Evolutionary conservation across 2,329 filamentous ascomycete genomes (phyloP), one percentile per base, ranked within the genome.

Genomic region (Paraphoma sp.): DNA sequence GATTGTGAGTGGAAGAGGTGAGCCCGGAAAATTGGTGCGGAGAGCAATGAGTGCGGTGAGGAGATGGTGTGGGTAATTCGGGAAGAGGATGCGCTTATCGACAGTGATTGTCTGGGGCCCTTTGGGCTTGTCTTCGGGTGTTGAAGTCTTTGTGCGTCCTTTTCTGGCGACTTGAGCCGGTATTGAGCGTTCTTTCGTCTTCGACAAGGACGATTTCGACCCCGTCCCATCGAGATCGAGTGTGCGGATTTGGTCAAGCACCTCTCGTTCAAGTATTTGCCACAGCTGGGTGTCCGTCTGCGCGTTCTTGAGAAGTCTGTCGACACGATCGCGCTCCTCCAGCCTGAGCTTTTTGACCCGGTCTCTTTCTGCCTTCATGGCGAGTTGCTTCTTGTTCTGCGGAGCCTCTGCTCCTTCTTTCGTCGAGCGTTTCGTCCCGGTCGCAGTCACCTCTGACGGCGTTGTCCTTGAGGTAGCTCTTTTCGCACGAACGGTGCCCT

Each of bases 271-370:
- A 70, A 93, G 80, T 3, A 89, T 74, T 6, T 85, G 73, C 89
- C 90, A 93, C 9, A 92, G 79, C 48, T 86, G 84, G 17, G 82
- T 76, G 64, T 93, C 90, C 0, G 85, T 85, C 55, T 78, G 64
- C 16, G 87, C 87, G 1, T 66, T 71, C 10, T 78, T 74, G 78
- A 93, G 84, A 40, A 85, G 67, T 6, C 64, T 60, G 59, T 85
- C 82, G 8, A 92, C 81, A 9, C 85, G 78, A 28, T 68, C 63
- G 45, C 82, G 79, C 69, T 89, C 86, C 6, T 45, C 51, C 7
- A 59, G 28, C 28, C 66, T 55, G 12, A 66, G 45, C 31, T 56
- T 51, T 29, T 45, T 72, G 44, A 54, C 31, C 52, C n/a, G 43
- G 30, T 42, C 44, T 8, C 29, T 53, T 43, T 53, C 51, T 23